A percentile compares a stretch with the other conserved stretches of the same genome.
Conservation (phyloP, 192 early-diverging fungal species). For the Podila verticillata region DNA sequence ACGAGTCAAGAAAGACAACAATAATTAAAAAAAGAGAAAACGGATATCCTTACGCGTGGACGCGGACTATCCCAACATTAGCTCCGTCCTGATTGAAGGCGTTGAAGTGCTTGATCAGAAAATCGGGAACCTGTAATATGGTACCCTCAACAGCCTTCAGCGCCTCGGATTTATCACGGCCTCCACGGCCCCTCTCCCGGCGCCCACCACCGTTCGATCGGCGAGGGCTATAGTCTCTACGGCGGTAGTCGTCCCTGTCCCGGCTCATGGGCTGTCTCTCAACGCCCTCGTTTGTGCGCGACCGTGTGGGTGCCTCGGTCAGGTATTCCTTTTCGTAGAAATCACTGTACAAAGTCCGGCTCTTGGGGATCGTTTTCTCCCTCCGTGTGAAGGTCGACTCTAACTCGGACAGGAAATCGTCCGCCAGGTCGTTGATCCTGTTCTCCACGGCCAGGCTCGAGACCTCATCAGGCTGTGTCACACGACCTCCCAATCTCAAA, state of each 20-base stretch:
- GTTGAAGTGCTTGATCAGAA: too few species aligned
- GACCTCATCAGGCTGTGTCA: constrained; percentile 1
- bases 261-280: not conserved
- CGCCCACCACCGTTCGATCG: not conserved
- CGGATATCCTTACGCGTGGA: too few species aligned
- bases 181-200: not conserved
- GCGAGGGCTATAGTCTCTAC: constrained; percentile 1
- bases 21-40: too few species aligned
- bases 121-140: too few species aligned
- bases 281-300: not conserved
- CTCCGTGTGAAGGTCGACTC: constrained; percentile 35
- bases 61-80: too few species aligned
- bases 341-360: constrained; percentile 39
- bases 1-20: too few species aligned
- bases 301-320: constrained; percentile 7
- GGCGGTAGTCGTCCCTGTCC: not conserved
- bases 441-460: not conserved
- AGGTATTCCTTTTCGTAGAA: constrained; percentile 39
- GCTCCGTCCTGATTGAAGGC: too few species aligned
- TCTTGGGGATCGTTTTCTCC: constrained; percentile 38
- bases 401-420: constrained; percentile 39
- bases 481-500: constrained; percentile 30
- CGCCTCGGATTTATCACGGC: constrained; percentile 17
- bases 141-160: constrained; percentile 27
- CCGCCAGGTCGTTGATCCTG: constrained; percentile 18